Evolutionary conservation across 192 early-diverging fungal species (phyloP).

Genomic region (Coemansia sp.): DNA sequence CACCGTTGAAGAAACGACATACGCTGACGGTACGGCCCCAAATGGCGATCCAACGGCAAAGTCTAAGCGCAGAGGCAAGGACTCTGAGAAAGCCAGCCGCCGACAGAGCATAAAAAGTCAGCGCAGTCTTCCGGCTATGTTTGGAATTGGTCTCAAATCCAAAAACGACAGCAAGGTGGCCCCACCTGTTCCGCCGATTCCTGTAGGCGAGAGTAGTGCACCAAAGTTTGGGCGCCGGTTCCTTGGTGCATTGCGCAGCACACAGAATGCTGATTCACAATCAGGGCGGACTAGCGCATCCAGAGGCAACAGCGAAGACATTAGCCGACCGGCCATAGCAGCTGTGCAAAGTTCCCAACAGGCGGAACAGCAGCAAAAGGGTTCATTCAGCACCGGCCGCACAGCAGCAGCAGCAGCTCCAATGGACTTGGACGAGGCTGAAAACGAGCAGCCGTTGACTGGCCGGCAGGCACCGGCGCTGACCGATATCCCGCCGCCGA

Average conservation of each 20-base stretch:
- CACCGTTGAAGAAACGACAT: neutral
- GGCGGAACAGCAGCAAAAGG: neutral
- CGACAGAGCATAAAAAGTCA: constrained; percentile 54
- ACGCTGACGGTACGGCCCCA: neutral
- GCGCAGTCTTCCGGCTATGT: constrained; percentile 52
- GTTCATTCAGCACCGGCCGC: neutral
- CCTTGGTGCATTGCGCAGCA: constrained; percentile 43
- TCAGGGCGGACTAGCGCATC: neutral
- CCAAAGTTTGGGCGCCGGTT: constrained; percentile 44
- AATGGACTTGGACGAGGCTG: neutral
- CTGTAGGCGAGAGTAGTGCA: constrained; percentile 3
- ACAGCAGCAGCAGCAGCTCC: constrained; percentile 1
- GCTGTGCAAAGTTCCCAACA: neutral
- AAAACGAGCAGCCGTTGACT: neutral
- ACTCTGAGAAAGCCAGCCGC: constrained; percentile 34
- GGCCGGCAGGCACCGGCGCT: neutral
- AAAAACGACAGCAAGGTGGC: constrained; percentile 25
- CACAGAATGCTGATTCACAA: constrained; percentile 8
- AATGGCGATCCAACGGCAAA: constrained; percentile 1
- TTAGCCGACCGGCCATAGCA: neutral
- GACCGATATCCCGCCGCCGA: constrained; percentile 23
- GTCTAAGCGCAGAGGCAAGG: constrained; percentile 24
- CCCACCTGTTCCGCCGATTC: constrained; percentile 44
- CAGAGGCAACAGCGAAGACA: constrained; percentile 25
- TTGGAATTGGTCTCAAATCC: constrained; percentile 42